A percentile compares a stretch with the other conserved stretches of the same genome.
Conservation (phyloP, 116 monocot species). For the Iris pallida region DNA sequence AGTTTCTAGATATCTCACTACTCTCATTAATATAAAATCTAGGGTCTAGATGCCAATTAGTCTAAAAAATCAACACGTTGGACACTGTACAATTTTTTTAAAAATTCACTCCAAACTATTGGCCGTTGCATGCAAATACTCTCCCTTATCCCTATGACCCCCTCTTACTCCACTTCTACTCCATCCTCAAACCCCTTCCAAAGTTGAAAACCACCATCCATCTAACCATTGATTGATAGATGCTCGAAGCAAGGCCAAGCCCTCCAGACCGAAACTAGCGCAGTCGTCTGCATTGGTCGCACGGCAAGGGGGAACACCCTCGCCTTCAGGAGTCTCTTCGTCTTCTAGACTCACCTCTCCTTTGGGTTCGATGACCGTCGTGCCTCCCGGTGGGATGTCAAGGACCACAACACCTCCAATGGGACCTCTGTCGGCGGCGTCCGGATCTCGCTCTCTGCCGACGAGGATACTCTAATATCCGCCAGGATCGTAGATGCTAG, state of each 20-base stretch:
- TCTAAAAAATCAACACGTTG: too few relatives aligned
- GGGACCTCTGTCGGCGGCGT: constrained; percentile 63
- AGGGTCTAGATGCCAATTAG: too few relatives aligned
- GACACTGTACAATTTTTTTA: too few relatives aligned
- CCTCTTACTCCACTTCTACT: too few relatives aligned
- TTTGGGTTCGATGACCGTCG: constrained; percentile 34
- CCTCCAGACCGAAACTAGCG: constrained; percentile 26
- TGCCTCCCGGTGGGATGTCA: constrained; percentile 42
- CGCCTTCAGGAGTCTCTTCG: constrained; percentile 64
- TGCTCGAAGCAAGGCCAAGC: constrained; percentile 36
- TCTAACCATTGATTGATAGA: constrained; percentile 4
- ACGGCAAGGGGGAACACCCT: constrained; percentile 68
- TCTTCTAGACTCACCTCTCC: constrained; percentile 75
- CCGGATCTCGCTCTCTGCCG: constrained; percentile 20
- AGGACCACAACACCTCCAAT: constrained; percentile 69
- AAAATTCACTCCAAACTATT: too few relatives aligned
- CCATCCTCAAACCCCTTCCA: too few relatives aligned
- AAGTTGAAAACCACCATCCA: constrained; percentile 9
- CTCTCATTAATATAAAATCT: too few relatives aligned
- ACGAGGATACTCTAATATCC: constrained; percentile 53
- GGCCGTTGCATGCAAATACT: too few relatives aligned
- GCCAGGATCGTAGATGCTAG: constrained; percentile 28
- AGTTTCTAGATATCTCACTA: too few relatives aligned
- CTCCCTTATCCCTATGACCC: too few relatives aligned
- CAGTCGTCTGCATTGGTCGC: constrained; percentile 59